phyloP scores from a whole-genome alignment of 202 grass and related monocot species.

The Musa balbisiana region DNA sequence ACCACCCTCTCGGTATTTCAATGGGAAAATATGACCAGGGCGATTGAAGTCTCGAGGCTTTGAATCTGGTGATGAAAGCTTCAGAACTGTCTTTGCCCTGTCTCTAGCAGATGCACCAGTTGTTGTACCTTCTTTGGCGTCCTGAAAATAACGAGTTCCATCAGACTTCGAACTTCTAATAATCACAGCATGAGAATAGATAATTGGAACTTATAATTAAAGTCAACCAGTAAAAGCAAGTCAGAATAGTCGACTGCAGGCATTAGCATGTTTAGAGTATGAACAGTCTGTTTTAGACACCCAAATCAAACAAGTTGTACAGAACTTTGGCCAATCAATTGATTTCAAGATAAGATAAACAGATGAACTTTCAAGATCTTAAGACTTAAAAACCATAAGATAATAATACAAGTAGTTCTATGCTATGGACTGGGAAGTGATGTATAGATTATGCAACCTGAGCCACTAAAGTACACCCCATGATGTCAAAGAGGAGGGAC shows the following conservation, averaged over 20 bases:
- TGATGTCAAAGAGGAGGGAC: neutral
- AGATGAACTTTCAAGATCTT: neutral
- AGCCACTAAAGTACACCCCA: neutral
- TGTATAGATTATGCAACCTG: neutral
- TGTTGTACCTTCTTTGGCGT: slow-evolving; percentile 81
- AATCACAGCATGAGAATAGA: neutral
- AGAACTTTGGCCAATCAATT: too few species aligned
- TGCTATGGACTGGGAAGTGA: neutral
- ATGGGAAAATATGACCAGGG: slow-evolving; percentile 83
- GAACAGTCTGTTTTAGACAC: neutral
- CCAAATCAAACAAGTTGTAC: neutral
- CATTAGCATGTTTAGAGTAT: neutral
- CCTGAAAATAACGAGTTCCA: slow-evolving; percentile 36
- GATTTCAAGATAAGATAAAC: too few species aligned
- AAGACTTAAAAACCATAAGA: neutral
- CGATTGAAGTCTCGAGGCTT: slow-evolving; percentile 71
- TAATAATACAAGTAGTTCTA: neutral
- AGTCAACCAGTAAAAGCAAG: neutral
- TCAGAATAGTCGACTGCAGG: neutral
- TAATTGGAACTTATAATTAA: neutral
- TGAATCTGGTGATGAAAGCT: slow-evolving; percentile 57
- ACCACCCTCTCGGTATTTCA: slow-evolving; percentile 83
- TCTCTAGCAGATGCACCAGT: slow-evolving; percentile 89
- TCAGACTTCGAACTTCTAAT: neutral
- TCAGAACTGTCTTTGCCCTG: slow-evolving; percentile 59